Percentiles rank a stretch among this genome's conserved stretches.
Evolutionary conservation across 2,329 filamentous ascomycete genomes (phyloP).

Genomic region (Penicillium aurantiogriseum): DNA sequence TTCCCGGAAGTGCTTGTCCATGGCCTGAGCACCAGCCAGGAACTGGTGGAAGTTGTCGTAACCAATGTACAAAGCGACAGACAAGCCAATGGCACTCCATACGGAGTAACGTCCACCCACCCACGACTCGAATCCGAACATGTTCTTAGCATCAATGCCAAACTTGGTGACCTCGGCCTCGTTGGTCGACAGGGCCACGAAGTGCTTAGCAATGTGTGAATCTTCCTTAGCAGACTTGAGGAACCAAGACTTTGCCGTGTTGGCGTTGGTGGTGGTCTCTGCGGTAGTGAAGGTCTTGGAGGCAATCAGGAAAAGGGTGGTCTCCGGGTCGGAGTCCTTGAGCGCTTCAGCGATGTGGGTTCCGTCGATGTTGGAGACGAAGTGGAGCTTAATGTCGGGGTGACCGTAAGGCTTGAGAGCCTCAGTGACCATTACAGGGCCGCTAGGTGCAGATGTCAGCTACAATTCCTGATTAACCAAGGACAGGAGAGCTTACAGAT

Average conservation of each 20-base stretch:
- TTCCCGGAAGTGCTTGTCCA: slow-evolving; percentile 97
- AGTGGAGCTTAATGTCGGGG: slow-evolving; percentile 84
- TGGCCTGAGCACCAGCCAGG: slow-evolving; percentile 87
- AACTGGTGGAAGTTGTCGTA: slow-evolving; percentile 98
- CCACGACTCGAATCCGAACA: slow-evolving; percentile 99
- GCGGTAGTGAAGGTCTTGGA: slow-evolving; percentile 99
- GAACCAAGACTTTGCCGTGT: slow-evolving; percentile 97
- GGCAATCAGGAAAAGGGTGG: slow-evolving; percentile 96
- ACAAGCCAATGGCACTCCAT: slow-evolving; percentile 97
- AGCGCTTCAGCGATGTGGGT: slow-evolving; percentile 96
- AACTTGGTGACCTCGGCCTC: slow-evolving; percentile 95
- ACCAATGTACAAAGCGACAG: slow-evolving; percentile 90
- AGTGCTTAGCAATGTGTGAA: slow-evolving; percentile 87
- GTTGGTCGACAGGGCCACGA: slow-evolving; percentile 96
- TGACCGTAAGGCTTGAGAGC: slow-evolving; percentile 93
- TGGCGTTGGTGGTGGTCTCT: slow-evolving; percentile 95
- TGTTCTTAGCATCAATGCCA: slow-evolving; percentile 97
- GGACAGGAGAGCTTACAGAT: slow-evolving; percentile 67
- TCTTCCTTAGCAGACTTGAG: slow-evolving; percentile 76
- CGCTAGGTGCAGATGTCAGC: slow-evolving; percentile 53
- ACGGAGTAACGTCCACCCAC: slow-evolving; percentile 97
- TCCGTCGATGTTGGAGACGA: slow-evolving; percentile 99
- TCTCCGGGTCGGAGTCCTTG: slow-evolving; percentile 85
- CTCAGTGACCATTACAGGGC: slow-evolving; percentile 98
- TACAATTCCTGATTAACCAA: neutral